Evolutionary conservation across 257 asterid genomes (phyloP), one percentile per base, ranked within the genome.

Genomic region (Nicotiana knightiana): DNA sequence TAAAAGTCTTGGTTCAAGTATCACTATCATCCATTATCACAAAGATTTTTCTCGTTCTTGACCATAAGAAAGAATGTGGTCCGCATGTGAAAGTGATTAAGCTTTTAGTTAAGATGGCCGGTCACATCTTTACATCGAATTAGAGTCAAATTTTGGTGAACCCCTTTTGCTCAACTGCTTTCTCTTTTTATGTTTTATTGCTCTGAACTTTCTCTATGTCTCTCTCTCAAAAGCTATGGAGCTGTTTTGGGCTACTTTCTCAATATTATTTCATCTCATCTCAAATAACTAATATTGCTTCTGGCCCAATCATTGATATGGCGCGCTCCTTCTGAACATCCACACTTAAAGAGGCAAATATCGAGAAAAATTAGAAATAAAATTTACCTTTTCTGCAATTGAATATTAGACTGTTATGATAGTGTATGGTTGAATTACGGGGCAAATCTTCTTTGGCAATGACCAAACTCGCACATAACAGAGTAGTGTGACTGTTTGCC

Each of bases 391-490:
- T 18, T 2, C 9, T 37, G 2, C 18, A 67, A 35, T 17, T 33
- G 48, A 66, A 15, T 13, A 32, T 3, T 32, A 15, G 75, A 33
- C 26, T 16, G 4, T 16, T 39, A 33, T 67, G 7, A 8, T 67
- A 67, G 17, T 66, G 81, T 76, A 76, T 30, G 66, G 51, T 17
- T 53, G 61, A 55, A 24, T 24, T 70, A 65, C 71, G 28, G 51
- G 39, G 6, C 39, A 35, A 35, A 35, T 35, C 84, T 57, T 62
- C 71, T 68, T 70, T 81, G 80, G 73, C 84, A 81, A 70, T 33
- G 30, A 59, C 10, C 84, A 68, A 71, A 57, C 58, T 68, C 54
- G 37, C 39, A 57, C 57, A 35, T 1, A 12, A 24, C 35, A n/a
- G n/a, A 54, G 28, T 55, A 7, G 53, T 24, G 33, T 32, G 82